Evolutionary conservation across 2,329 filamentous ascomycete species (phyloP).

Genomic region (Emericellopsis atlantica): DNA sequence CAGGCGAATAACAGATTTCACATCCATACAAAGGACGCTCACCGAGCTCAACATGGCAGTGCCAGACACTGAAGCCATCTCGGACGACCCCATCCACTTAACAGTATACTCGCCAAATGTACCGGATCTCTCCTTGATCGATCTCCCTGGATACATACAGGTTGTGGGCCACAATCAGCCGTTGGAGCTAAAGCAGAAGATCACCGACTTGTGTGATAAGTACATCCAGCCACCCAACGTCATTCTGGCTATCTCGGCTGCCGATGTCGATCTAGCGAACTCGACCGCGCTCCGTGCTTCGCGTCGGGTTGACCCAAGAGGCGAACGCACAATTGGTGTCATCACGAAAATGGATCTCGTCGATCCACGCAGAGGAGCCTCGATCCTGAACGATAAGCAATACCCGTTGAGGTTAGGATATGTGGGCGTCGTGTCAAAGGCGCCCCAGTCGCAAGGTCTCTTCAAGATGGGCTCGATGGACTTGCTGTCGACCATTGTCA

Average conservation of each 20-base stretch:
- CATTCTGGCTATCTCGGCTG: conserved; percentile 92
- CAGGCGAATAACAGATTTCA: conserved; percentile 83
- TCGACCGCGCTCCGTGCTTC: conserved; percentile 86
- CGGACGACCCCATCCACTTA: conserved; percentile 91
- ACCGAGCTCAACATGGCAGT: conserved; percentile 93
- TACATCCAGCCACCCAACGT: conserved; percentile 96
- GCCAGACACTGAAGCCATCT: conserved; percentile 81
- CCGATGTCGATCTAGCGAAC: conserved; percentile 93
- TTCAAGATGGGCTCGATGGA: conserved; percentile 77
- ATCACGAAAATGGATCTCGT: conserved; percentile 99
- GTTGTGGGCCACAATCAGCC: conserved; percentile 88
- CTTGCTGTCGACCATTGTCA: conserved; percentile 67
- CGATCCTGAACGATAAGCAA: conserved; percentile 76
- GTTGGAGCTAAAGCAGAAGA: conserved; percentile 84
- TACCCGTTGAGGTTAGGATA: conserved; percentile 94
- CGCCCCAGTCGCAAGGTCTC: conserved; percentile 56
- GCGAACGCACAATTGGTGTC: conserved; percentile 95
- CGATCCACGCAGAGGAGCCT: conserved; percentile 64
- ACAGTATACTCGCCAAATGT: conserved; percentile 93
- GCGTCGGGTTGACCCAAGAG: conserved; percentile 81
- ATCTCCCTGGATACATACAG: conserved; percentile 95
- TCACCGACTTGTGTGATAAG: conserved; percentile 91
- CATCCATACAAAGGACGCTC: conserved; percentile 80
- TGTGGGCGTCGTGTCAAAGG: conserved; percentile 83
- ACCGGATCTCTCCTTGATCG: conserved; percentile 88